Evolutionary conservation across 2,329 filamentous ascomycete species (phyloP).

Genomic region (Fusarium nanum): DNA sequence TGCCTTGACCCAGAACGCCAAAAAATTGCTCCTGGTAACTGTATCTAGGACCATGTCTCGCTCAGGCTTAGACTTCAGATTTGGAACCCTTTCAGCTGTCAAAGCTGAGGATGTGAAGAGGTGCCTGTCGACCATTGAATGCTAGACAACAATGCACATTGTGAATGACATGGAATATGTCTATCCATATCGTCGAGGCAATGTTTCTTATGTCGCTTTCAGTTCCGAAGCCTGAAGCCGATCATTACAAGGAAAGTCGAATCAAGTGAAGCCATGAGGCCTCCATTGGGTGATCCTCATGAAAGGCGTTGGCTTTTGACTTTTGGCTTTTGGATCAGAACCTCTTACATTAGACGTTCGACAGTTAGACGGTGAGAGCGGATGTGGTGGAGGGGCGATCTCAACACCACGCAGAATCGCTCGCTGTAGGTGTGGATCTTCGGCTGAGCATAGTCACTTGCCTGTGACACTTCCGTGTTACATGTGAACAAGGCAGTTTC

Average conservation of each 20-base stretch:
- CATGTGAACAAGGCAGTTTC: slow-evolving; percentile 27
- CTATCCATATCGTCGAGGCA: background rate
- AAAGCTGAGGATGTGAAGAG: slow-evolving; percentile 4
- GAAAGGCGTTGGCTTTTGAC: background rate
- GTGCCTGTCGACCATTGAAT: background rate
- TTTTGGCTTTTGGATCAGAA: slow-evolving; percentile 14
- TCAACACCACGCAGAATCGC: slow-evolving; percentile 18
- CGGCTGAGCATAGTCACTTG: slow-evolving; percentile 6
- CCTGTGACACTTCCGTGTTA: slow-evolving; percentile 15
- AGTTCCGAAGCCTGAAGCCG: background rate
- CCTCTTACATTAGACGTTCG: slow-evolving; percentile 15
- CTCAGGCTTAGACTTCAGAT: background rate
- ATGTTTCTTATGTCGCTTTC: background rate
- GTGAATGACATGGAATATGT: background rate
- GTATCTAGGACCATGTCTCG: background rate
- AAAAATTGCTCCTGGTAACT: background rate
- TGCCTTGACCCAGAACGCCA: background rate
- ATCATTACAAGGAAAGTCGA: background rate
- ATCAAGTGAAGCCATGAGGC: background rate
- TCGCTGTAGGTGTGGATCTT: slow-evolving; percentile 26
- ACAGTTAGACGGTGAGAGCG: slow-evolving; percentile 26
- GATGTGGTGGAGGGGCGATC: slow-evolving; percentile 23
- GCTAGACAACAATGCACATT: background rate
- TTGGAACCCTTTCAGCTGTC: background rate
- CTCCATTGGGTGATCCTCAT: background rate